These are phyloP conservation scores for Aspergillus nanangensis DNA, from an alignment of 495 filamentous ascomycete species.

Conservation along the genomic window DNA sequence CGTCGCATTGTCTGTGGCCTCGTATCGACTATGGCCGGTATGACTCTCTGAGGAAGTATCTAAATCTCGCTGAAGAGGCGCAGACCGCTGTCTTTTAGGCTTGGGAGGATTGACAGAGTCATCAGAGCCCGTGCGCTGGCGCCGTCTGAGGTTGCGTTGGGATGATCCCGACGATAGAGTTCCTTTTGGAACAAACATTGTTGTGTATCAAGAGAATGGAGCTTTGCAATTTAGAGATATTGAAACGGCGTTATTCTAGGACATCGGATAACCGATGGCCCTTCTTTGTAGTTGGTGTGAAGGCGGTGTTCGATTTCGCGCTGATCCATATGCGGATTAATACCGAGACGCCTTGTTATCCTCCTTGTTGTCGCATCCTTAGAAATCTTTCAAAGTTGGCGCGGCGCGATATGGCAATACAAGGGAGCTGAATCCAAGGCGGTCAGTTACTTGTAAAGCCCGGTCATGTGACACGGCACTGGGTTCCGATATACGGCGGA, in stretches of 20 bases:
- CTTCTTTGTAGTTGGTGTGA: no score
- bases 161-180: constrained; percentile 40
- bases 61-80: constrained; percentile 51
- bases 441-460: no score
- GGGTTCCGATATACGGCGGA: no score
- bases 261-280: no score
- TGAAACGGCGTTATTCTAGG: neutral
- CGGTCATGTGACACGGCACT: no score
- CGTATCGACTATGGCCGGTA: constrained; percentile 17
- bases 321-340: no score
- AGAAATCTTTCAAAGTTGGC: no score
- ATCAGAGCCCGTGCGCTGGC: constrained; percentile 60
- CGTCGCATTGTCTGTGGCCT: constrained; percentile 13
- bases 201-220: constrained; percentile 1
- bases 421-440: no score
- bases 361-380: no score
- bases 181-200: constrained; percentile 61
- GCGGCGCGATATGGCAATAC: no score
- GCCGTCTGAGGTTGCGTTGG: constrained; percentile 58
- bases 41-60: constrained; percentile 19
- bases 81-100: constrained; percentile 67
- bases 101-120: constrained; percentile 62
- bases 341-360: no score
- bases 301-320: no score
- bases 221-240: neutral